A percentile compares a stretch with the other conserved stretches of the same genome.
phyloP scores from a whole-genome alignment of 2,329 filamentous ascomycete genomes.

The Scleromitrula shiraiana region DNA sequence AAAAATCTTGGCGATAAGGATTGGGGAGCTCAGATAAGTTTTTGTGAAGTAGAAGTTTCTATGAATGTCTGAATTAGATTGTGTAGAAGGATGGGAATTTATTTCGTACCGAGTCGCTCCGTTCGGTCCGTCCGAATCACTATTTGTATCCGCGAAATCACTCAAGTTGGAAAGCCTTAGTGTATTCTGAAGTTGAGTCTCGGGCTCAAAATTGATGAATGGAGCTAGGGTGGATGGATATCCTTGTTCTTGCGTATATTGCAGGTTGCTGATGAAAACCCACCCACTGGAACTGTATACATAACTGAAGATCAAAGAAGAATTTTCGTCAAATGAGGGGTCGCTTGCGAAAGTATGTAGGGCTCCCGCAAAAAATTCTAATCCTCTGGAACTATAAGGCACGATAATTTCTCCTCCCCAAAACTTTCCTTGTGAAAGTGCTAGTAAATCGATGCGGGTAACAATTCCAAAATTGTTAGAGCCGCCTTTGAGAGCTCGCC shows the following conservation, averaged over 20 bases:
- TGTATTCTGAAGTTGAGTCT: background rate
- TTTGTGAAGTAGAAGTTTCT: background rate
- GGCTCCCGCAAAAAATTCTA: constrained; percentile 5
- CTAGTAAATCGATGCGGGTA: constrained; percentile 11
- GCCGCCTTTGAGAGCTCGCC: background rate
- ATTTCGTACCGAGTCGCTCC: background rate
- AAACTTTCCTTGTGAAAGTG: constrained; percentile 11
- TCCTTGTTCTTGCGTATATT: background rate
- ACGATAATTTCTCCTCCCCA: background rate
- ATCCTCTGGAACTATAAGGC: background rate
- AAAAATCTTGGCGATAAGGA: constrained; percentile 1
- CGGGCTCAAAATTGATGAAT: background rate
- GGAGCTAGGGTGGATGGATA: background rate
- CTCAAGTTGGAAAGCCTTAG: background rate
- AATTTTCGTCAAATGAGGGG: background rate
- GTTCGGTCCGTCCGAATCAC: background rate
- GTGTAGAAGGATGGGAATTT: background rate
- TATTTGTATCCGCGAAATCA: background rate
- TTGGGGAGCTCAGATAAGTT: background rate
- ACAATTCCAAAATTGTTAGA: constrained; percentile 11
- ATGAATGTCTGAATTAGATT: background rate
- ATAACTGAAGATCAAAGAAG: background rate
- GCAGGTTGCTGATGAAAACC: background rate
- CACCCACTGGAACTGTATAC: background rate
- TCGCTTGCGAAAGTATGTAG: background rate